phyloP scores from a whole-genome alignment of 176 grass and related monocot genomes.

The Cocos nucifera region DNA sequence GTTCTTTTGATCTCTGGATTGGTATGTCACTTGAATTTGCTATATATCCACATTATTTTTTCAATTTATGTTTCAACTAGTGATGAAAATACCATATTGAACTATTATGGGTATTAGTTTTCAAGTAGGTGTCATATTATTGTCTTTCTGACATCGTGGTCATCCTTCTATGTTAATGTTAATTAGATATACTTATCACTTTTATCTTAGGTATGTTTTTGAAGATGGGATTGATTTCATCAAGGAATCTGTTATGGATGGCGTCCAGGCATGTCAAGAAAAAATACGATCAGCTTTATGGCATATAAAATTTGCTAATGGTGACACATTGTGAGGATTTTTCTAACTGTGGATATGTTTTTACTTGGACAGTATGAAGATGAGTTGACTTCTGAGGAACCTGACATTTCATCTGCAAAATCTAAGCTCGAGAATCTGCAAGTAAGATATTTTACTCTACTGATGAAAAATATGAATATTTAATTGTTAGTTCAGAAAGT shows the following conservation, averaged over 20 bases:
- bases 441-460: constrained; percentile 21
- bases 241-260: constrained; percentile 80
- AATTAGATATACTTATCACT: no score
- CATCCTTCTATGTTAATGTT: no score
- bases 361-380: constrained; percentile 42
- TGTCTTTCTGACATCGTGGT: no score
- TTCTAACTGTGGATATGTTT: constrained; percentile 11
- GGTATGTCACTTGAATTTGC: no score
- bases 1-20: background rate
- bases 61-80: no score
- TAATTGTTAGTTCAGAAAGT: no score
- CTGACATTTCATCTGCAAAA: constrained; percentile 39
- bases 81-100: no score
- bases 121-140: no score
- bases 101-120: no score
- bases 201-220: constrained; percentile 63
- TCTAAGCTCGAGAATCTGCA: constrained; percentile 65
- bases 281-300: background rate
- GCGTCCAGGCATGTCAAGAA: constrained; percentile 36
- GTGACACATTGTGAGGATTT: background rate
- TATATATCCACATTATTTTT: no score
- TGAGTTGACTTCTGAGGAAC: constrained; percentile 31
- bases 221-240: constrained; percentile 90
- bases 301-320: no score
- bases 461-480: no score